These are phyloP conservation scores for Serendipita vermifera DNA, from an alignment of 768 basidiomycete species.

Conservation along the genomic window DNA sequence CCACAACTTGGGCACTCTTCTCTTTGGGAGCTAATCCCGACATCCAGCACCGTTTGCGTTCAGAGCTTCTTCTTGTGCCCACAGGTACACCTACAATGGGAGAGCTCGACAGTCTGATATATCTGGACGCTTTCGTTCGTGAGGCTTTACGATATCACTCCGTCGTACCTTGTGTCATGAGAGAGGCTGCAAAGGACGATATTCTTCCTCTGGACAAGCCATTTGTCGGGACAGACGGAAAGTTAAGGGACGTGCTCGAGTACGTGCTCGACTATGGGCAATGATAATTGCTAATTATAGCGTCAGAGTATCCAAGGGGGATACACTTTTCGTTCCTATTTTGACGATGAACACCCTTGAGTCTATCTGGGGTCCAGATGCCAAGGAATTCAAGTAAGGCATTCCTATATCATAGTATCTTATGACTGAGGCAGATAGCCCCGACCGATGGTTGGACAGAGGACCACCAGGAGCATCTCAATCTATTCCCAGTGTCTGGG, in stretches of 20 bases:
- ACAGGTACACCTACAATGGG: not conserved
- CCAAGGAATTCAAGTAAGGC: constrained; percentile 22
- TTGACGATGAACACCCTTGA: constrained; percentile 21
- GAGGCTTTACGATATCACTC: constrained; percentile 8
- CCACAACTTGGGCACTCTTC: constrained; percentile 47
- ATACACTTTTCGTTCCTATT: constrained; percentile 21
- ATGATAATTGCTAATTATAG: too few species aligned
- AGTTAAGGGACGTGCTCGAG: constrained; percentile 19
- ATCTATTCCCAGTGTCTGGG: constrained; percentile 4
- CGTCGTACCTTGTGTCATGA: not conserved
- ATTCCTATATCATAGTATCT: not conserved
- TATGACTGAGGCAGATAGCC: not conserved
- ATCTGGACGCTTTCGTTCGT: constrained; percentile 10
- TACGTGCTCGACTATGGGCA: constrained; percentile 10
- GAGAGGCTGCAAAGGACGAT: not conserved
- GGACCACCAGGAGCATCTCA: constrained; percentile 13
- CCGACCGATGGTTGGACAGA: constrained; percentile 24
- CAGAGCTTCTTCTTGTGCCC: constrained; percentile 31
- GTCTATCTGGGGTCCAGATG: constrained; percentile 26
- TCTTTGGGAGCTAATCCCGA: constrained; percentile 47
- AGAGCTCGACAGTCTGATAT: constrained; percentile 3
- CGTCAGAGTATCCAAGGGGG: too few species aligned
- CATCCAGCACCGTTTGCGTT: constrained; percentile 47
- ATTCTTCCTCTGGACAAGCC: constrained; percentile 3
- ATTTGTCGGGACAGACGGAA: constrained; percentile 25